Evolutionary conservation across 192 early-diverging fungal species (phyloP), one percentile per base, ranked within the genome.

Genomic region (Gigaspora rosea): DNA sequence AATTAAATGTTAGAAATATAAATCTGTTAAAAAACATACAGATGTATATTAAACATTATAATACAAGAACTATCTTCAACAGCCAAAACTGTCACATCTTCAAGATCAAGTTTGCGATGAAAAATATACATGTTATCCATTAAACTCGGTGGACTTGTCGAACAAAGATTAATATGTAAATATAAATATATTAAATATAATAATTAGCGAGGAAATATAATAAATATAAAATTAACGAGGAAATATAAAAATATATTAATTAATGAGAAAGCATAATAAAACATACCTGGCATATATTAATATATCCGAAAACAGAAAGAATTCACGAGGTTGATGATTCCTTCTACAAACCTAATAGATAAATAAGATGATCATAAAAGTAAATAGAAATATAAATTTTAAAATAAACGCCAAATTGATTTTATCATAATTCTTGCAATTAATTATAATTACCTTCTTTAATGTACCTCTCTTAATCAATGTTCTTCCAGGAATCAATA

Each of bases 241-340:
- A n/a, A n/a, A n/a, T n/a, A n/a, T n/a, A n/a, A n/a, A n/a, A 20
- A 63, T 20, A 20, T 12, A 12, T 32, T 22, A 10, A 63, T 63
- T 22, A 22, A 63, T 36, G 20, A 63, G 6, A 22, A 32, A 20
- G 7, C 8, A 63, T 27, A 63, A 22, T 4, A 22, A 63, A 22
- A 11, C 0, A 7, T 63, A 72, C 71, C 61, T 91, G 11, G 91
- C 88, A 84, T 91, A 93, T 48, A 95, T 82, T 13, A 95, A 84
- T 50, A 91, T 88, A 81, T 95, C 94, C 51, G 90, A 91, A 79
- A 95, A 90, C 61, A 95, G 80, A 69, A 93, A 91, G 65, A 95
- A 86, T 59, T 84, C 80, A 49, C 93, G 88, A 33, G 82, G 80
- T 79, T 95, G 94, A 79, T 93, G 87, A 79, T 83, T 89, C 65